phyloP scores from a whole-genome alignment of 148 eudicot species.

The Diospyros kaki region DNA sequence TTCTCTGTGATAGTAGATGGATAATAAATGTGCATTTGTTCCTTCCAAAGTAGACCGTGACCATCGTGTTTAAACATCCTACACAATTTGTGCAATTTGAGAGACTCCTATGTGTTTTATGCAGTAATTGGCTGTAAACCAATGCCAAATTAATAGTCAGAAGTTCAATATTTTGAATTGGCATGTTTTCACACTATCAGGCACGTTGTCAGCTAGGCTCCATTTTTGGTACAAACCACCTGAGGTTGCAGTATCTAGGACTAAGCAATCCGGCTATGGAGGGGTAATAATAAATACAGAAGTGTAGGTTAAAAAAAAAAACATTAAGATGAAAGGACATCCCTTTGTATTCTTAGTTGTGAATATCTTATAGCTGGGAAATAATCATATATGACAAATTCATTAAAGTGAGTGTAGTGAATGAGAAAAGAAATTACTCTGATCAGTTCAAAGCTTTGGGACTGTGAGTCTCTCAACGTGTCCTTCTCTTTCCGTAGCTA shows the following conservation, averaged over 20 bases:
- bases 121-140: background rate
- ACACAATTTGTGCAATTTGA: background rate
- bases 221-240: background rate
- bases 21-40: too few relatives aligned
- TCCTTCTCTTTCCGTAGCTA: constrained; percentile 79
- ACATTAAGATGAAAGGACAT: too few relatives aligned
- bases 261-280: background rate
- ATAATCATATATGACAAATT: background rate
- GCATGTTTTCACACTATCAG: background rate
- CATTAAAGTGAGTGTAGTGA: background rate
- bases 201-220: background rate
- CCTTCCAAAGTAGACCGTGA: background rate
- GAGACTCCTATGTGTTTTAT: background rate
- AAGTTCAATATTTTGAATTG: background rate
- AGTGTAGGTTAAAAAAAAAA: too few relatives aligned
- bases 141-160: background rate
- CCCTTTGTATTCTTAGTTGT: too few relatives aligned
- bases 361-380: too few relatives aligned
- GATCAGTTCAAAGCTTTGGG: constrained; percentile 65
- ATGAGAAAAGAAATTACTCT: constrained; percentile 40
- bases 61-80: background rate
- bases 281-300: background rate
- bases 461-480: constrained; percentile 57
- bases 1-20: background rate
- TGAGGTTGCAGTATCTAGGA: background rate